Percentiles rank a stretch among this genome's conserved stretches.
These are phyloP conservation scores for Chenopodium berlandieri DNA, from an alignment of 148 eudicot genomes.

Conservation along the genomic window DNA sequence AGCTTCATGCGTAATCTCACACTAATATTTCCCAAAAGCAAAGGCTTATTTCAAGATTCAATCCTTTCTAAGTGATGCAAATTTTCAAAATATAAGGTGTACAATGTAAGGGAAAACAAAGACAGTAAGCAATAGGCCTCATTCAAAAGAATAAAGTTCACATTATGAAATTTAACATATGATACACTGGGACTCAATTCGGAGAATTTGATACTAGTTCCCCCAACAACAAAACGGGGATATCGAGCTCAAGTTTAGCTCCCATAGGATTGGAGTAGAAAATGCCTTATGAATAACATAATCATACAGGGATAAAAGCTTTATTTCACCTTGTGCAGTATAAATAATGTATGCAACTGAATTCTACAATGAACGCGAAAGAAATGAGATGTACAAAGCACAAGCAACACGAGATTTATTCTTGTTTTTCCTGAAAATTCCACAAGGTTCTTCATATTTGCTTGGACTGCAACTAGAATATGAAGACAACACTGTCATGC, in stretches of 20 bases:
- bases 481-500: slow-evolving; percentile 97
- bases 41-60: background rate
- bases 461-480: slow-evolving; percentile 45
- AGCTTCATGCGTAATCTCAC: too few relatives aligned
- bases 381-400: slow-evolving; percentile 26
- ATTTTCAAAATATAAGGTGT: background rate
- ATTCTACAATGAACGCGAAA: slow-evolving; percentile 14
- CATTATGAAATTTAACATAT: slow-evolving; percentile 1
- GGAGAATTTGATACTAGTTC: background rate
- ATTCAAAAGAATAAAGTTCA: background rate
- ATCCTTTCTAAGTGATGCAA: slow-evolving; percentile 5
- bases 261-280: background rate
- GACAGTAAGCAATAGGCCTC: background rate
- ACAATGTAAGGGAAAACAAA: background rate
- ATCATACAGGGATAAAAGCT: slow-evolving; percentile 20
- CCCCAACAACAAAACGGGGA: slow-evolving; percentile 26
- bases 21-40: too few relatives aligned
- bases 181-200: background rate
- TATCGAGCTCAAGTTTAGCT: slow-evolving; percentile 1
- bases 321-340: slow-evolving; percentile 31
- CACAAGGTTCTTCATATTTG: slow-evolving; percentile 16
- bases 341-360: slow-evolving; percentile 16
- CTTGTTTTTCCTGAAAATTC: background rate
- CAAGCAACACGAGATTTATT: slow-evolving; percentile 11
- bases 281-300: slow-evolving; percentile 18